Evolutionary conservation across 2,329 filamentous ascomycete species (phyloP).

Genomic region (Raffaelea ambrosiae): DNA sequence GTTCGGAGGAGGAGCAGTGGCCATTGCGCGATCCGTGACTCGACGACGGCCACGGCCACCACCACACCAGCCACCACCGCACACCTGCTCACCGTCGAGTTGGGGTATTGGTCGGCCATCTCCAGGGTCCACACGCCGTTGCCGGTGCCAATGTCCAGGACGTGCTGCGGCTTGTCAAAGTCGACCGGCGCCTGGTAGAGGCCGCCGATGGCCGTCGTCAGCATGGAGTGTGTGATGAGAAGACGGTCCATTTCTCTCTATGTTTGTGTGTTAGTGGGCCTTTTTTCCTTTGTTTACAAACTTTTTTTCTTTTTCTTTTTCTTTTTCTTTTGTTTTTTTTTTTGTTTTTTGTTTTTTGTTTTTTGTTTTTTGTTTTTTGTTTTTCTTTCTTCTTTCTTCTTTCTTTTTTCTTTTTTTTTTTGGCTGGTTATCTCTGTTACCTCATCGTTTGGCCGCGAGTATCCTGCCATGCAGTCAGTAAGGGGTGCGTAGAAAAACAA

Average conservation of each 20-base stretch:
- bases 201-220: background rate
- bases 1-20: no score
- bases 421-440: no score
- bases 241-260: conserved; percentile 12
- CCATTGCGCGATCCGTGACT: no score
- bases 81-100: conserved; percentile 5
- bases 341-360: no score
- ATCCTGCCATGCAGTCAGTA: conserved; percentile 10
- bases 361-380: no score
- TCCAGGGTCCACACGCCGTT: conserved; percentile 9
- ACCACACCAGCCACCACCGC: no score
- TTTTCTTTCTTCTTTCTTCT: no score
- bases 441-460: conserved; percentile 28
- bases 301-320: no score
- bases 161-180: conserved; percentile 1
- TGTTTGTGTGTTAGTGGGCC: background rate
- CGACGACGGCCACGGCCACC: no score
- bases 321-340: no score
- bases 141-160: conserved; percentile 11
- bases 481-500: background rate
- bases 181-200: conserved; percentile 7
- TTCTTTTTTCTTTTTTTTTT: no score
- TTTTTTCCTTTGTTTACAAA: background rate
- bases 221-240: conserved; percentile 6
- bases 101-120: conserved; percentile 7